These are phyloP conservation scores for Guadua angustifolia DNA, from an alignment of 176 grass and related monocot species.

Conservation along the genomic window DNA sequence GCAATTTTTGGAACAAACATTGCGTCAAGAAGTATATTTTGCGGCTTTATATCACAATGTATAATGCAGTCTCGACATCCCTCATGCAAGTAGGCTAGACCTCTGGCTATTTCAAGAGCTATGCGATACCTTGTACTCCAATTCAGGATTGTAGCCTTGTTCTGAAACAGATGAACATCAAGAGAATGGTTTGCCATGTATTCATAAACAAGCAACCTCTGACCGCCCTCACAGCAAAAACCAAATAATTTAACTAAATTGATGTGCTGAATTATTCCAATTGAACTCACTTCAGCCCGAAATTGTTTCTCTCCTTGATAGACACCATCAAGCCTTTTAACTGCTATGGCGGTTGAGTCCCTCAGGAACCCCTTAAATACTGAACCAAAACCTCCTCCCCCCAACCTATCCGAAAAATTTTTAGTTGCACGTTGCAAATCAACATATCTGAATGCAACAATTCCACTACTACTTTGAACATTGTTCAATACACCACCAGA, in stretches of 20 bases:
- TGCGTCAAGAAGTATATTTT: slow-evolving; percentile 29
- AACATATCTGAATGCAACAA: slow-evolving; percentile 41
- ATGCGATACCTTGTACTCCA: slow-evolving; percentile 59
- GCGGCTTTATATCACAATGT: slow-evolving; percentile 37
- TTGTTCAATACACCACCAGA: neutral
- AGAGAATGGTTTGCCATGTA: slow-evolving; percentile 57
- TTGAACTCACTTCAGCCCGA: slow-evolving; percentile 29
- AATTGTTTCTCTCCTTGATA: slow-evolving; percentile 62
- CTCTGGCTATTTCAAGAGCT: slow-evolving; percentile 50
- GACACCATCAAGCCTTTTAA: slow-evolving; percentile 57
- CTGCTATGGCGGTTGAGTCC: slow-evolving; percentile 43
- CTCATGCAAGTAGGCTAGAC: slow-evolving; percentile 65
- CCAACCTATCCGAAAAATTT: slow-evolving; percentile 56
- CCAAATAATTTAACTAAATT: slow-evolving; percentile 62
- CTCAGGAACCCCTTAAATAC: slow-evolving; percentile 59
- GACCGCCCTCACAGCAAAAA: slow-evolving; percentile 52
- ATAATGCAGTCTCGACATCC: slow-evolving; percentile 50
- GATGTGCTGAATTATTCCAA: slow-evolving; percentile 57
- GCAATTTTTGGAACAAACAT: slow-evolving; percentile 35
- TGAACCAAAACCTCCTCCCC: slow-evolving; percentile 51
- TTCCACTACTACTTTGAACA: slow-evolving; percentile 29
- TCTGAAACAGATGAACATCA: slow-evolving; percentile 47
- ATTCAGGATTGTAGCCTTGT: neutral
- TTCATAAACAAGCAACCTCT: slow-evolving; percentile 59
- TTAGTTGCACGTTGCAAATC: slow-evolving; percentile 51